These are phyloP conservation scores for Ceratocystiopsis brevicomis DNA, from an alignment of 2,329 filamentous ascomycete genomes.

Conservation along the genomic window DNA sequence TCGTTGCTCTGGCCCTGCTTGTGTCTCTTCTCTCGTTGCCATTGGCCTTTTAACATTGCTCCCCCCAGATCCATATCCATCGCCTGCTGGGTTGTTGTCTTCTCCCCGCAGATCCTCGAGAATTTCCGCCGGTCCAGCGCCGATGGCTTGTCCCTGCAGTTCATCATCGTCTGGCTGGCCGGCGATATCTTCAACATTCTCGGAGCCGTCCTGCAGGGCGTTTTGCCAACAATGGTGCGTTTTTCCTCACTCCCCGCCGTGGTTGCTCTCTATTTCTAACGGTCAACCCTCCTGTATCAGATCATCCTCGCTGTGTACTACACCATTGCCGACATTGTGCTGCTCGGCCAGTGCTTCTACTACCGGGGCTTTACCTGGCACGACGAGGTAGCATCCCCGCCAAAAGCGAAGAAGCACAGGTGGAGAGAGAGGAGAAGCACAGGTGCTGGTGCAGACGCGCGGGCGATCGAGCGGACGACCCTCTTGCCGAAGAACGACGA, in stretches of 20 bases:
- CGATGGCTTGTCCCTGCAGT: conserved; percentile 30
- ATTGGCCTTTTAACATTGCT: conserved; percentile 3
- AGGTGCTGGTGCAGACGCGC: too few relatives aligned
- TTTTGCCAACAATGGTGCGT: conserved; percentile 73
- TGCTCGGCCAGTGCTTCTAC: conserved; percentile 83
- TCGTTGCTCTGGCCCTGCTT: conserved; percentile 13
- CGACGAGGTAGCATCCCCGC: conserved; percentile 28
- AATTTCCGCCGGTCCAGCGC: conserved; percentile 12
- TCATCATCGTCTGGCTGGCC: conserved; percentile 79
- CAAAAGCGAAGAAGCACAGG: conserved; percentile 17
- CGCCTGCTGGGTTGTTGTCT: conserved; percentile 94
- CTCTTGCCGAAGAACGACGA: conserved; percentile 20
- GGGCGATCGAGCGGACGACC: conserved; percentile 30
- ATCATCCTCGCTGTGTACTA: conserved; percentile 13
- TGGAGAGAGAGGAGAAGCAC: conserved; percentile 7
- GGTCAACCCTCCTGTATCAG: not conserved
- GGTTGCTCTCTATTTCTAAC: not conserved
- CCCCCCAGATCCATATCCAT: conserved; percentile 60
- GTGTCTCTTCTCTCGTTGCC: conserved; percentile 2
- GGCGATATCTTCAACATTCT: conserved; percentile 41
- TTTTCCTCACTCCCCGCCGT: too few relatives aligned
- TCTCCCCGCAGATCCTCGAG: conserved; percentile 70
- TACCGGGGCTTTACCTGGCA: conserved; percentile 66
- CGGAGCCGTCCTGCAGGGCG: conserved; percentile 29
- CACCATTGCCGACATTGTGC: conserved; percentile 27